Evolutionary conservation across 1,284 basidiomycete genomes (phyloP).

Genomic region (Trichosporon sp.): DNA sequence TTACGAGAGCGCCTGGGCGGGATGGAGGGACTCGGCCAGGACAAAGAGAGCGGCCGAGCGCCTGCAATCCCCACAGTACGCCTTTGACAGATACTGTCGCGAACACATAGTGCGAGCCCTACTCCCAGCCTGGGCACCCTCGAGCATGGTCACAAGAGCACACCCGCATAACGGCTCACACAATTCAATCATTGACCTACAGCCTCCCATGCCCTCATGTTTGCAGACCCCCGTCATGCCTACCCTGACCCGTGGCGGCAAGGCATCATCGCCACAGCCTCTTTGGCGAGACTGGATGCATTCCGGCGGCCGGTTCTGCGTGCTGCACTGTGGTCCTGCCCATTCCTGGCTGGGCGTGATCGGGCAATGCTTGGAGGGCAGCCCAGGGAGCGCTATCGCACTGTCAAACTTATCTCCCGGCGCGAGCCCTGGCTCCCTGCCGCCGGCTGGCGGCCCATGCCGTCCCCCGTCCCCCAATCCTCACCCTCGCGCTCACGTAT

Average conservation of each 20-base stretch:
- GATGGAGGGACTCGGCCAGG: too few species aligned
- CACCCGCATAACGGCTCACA: neutral
- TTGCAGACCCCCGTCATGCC: too few species aligned
- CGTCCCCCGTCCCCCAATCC: neutral
- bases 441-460: neutral
- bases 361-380: neutral
- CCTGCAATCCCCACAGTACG: too few species aligned
- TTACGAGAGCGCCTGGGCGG: too few species aligned
- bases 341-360: neutral
- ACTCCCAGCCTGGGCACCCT: too few species aligned
- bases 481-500: neutral
- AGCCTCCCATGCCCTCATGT: too few species aligned
- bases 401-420: neutral
- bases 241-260: neutral
- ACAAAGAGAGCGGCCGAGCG: too few species aligned
- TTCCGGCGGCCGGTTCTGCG: neutral
- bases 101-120: too few species aligned
- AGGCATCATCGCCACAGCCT: neutral
- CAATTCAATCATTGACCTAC: neutral
- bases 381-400: neutral
- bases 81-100: too few species aligned
- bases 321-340: neutral
- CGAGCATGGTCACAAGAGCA: neutral
- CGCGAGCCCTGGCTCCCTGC: neutral
- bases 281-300: neutral